Evolutionary conservation across 371 early-diverging fungal genomes (phyloP), one percentile per base, ranked within the genome.

Genomic region (Mucor sp.): DNA sequence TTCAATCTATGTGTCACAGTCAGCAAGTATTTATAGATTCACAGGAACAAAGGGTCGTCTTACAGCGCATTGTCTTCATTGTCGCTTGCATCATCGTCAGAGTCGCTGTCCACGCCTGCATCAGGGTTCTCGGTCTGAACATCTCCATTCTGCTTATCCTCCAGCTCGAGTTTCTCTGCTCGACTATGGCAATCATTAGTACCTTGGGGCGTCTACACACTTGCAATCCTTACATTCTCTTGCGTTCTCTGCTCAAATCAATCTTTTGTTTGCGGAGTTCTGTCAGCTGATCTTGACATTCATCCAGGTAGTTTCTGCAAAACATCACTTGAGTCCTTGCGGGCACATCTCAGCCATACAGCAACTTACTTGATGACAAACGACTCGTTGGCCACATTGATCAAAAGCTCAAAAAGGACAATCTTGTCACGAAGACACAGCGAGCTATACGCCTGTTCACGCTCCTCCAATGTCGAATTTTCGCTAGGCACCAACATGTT

Each of bases 171-270:
- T 66, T 78, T 74, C 27, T 76, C 82, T 6, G 77, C 68, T 63
- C 56, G 60, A 50, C 71, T 81, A 66, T 25, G 5, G 43, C 47
- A 9, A 60, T 48, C 15, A 37, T 23, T 23, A n/a, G 39, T 1
- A 28, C 15, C n/a, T n/a, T n/a, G n/a, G n/a, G n/a, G 21, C 33
- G 21, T 43, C 6, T 4, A 2, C 6, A 23, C 12, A 0, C 27
- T 25, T 4, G 12, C 14, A 53, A 39, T 59, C 73, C 73, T 72
- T 76, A 74, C 64, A 83, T 73, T 37, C 82, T 70, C 60, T 84
- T 87, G 23, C 81, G 71, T 57, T 92, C 91, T 68, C 87, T 84
- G 59, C 86, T 87, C 25, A 90, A 53, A 17, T 92, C 92, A n/a
- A 89, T 75, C 55, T 87, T 78, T 81, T 90, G 89, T 61, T 86